Evolutionary conservation across 1,284 basidiomycete species (phyloP), one percentile per base, ranked within the genome.

Genomic region (Papiliotrema fonsecae): DNA sequence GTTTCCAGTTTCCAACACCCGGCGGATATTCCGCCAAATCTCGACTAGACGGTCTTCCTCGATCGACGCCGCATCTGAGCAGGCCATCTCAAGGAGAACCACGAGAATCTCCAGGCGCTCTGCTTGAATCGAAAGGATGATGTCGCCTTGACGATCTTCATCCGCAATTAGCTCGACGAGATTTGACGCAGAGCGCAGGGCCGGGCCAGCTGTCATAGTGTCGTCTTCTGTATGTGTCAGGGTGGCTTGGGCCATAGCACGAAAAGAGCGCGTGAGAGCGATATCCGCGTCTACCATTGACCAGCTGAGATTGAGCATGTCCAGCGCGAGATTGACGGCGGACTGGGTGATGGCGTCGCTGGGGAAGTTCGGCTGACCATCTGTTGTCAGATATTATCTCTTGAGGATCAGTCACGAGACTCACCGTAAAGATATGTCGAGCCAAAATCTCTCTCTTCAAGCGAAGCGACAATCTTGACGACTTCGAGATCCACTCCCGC

Each of bases 81-180:
- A 70, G 0, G 79, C 78, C 1, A 86, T 78, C 60, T 94, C 87
- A 28, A 92, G 76, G 43, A 93, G 69, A 1, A 83, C 81, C 14
- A 88, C 78, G 2, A 96, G 75, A 6, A 94, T 76, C 6, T 80
- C 80, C 7, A 96, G 74, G 28, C 89, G 79, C 22, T 85, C 82
- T 1, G 82, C 79, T 61, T 96, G 89, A 25, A 92, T 83, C 1
- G 81, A 81, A 0, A 85, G 79, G 83, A 92, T 88, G 77, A 92
- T 85, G 54, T 91, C 85, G 1, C 90, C 91, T 5, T 77, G 79
- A 21, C 88, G 79, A 39, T 75, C 77, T 71, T 93, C 91, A 16
- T 73, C 70, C 0, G 87, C 81, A 24, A 92, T 80, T 41, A 79
- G 78, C 27, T 77, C 78, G 4, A 86, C 86, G 6, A 88, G 77